Evolutionary conservation across 2,329 filamentous ascomycete genomes (phyloP), one percentile per base, ranked within the genome.

Genomic region (Hypoxylon sp.): DNA sequence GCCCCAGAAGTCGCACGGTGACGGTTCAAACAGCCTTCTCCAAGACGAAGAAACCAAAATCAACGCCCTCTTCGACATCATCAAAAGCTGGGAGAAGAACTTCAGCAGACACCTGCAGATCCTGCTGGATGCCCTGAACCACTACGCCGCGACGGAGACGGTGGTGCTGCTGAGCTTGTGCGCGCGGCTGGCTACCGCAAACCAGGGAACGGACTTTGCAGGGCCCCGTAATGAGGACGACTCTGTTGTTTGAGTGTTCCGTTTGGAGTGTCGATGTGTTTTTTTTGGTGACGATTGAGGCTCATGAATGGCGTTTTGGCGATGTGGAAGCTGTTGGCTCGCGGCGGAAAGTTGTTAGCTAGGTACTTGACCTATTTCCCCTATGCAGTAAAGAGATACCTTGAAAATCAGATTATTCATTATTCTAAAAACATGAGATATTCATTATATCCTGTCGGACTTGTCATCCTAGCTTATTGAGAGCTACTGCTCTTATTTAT

Each of bases 71-170:
- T 88, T 90, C 55, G 92, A 96, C 59, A 91, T 92, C 51, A 83
- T 99, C 53, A 84, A 85, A 67, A 91, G 93, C 73, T 97, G 95
- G 76, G 94, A 99, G 71, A 86, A 87, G 59, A 95, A 96, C 67
- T 99, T 99, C 69, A 89, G 88, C 49, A 79, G 91, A 35, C 93
- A 97, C 72, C 74, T 99, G 63, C 92, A 96, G 75, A 96, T 97
- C 61, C 73, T 99, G 64, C 84, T 97, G 26, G 94, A 97, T 69
- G 93, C 91, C 54, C 79, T 99, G 57, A 97, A 99, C 64, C 96
- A 97, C 71, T 95, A 97, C 64, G 94, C 94, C 2, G 94, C 94
- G 0, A 97, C 94, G 0, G 94, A 99, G 76, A 97, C 94, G 27
- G 93, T 97, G 2, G 94, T 96, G 12, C 79, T 99, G 59, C 75